Evolutionary conservation across 2,329 filamentous ascomycete species (phyloP).

Genomic region (Tolypocladium tundrense): DNA sequence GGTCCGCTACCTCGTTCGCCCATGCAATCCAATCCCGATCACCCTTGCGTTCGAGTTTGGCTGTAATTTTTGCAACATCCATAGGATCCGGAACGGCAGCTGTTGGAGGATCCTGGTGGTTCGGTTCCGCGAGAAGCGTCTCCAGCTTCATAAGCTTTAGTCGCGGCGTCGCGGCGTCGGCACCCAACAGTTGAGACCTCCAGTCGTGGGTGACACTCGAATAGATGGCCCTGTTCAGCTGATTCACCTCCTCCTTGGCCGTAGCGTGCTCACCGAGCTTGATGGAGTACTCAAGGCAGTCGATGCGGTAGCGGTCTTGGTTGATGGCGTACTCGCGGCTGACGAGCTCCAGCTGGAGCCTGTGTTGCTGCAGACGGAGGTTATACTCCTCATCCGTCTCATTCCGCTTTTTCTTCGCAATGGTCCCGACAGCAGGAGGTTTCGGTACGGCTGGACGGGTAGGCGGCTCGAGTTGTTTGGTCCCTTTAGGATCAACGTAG

Average conservation of each 20-base stretch:
- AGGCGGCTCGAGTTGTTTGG: background rate
- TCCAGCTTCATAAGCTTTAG: constrained; percentile 3
- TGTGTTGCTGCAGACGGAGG: constrained; percentile 2
- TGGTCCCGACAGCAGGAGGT: background rate
- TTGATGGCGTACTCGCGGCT: constrained; percentile 3
- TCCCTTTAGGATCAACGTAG: constrained; percentile 5
- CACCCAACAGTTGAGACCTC: constrained; percentile 3
- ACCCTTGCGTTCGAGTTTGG: too few relatives aligned
- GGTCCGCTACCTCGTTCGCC: too few relatives aligned
- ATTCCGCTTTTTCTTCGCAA: background rate
- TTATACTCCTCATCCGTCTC: constrained; percentile 4
- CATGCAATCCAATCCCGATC: too few relatives aligned
- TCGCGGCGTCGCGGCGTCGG: constrained; percentile 4
- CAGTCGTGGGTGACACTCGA: constrained; percentile 3
- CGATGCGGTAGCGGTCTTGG: constrained; percentile 5
- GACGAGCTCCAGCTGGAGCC: constrained; percentile 1
- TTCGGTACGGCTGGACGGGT: constrained; percentile 1
- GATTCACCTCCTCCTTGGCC: constrained; percentile 2
- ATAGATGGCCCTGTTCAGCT: constrained; percentile 5
- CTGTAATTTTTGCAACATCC: too few relatives aligned
- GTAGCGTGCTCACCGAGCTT: constrained; percentile 1
- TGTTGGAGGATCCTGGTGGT: background rate
- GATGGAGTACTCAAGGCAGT: constrained; percentile 3
- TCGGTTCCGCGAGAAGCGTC: background rate
- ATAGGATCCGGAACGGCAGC: too few relatives aligned